Conservation (phyloP, 352 stramenopile species). For the Elongisporangium prolatum region DNA sequence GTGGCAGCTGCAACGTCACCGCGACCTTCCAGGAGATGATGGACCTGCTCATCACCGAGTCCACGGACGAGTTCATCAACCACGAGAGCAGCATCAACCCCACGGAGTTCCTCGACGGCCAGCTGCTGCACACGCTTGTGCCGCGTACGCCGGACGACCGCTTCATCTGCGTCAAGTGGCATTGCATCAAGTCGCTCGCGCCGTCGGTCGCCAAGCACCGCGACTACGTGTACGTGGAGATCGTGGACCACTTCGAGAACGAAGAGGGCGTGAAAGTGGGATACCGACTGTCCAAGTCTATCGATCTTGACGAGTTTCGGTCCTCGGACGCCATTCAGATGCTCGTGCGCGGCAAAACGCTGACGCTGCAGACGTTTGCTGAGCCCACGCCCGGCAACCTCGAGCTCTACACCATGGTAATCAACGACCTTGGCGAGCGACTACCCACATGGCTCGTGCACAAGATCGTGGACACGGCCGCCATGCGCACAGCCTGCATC, state of each 20-base stretch:
- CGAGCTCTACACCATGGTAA: constrained; percentile 79
- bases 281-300: constrained; percentile 70
- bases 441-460: constrained; percentile 76
- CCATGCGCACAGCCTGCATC: constrained; percentile 69
- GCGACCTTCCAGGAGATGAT: constrained; percentile 74
- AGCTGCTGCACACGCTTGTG: constrained; percentile 70
- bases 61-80: constrained; percentile 50
- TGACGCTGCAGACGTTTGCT: constrained; percentile 70
- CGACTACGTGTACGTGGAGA: constrained; percentile 82
- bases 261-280: constrained; percentile 53
- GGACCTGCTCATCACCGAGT: constrained; percentile 74
- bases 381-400: constrained; percentile 49
- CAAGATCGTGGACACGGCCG: constrained; percentile 78
- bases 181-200: constrained; percentile 67
- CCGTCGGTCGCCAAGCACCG: constrained; percentile 69
- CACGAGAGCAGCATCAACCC: constrained; percentile 66
- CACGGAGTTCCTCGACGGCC: constrained; percentile 72
- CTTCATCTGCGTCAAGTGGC: constrained; percentile 81
- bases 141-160: constrained; percentile 55
- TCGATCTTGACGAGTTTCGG: constrained; percentile 55
- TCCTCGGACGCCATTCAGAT: constrained; percentile 40
- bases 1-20: constrained; percentile 68
- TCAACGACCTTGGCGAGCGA: constrained; percentile 72
- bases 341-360: constrained; percentile 70
- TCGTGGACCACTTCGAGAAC: constrained; percentile 77